Evolutionary conservation across 75 land plant genomes (phyloP).

Genomic region (Chamaecyparis obtusa): DNA sequence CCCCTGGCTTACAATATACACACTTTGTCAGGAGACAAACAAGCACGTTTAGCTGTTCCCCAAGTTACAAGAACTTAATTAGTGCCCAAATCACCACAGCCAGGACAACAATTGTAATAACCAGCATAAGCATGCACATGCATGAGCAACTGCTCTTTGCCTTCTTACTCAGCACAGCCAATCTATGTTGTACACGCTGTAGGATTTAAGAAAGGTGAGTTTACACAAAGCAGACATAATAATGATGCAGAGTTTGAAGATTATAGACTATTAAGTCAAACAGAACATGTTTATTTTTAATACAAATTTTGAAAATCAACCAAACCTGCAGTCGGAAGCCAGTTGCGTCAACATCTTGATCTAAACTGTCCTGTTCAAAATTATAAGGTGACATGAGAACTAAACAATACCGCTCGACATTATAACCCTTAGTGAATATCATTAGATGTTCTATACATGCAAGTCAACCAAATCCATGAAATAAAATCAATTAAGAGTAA

Average conservation of each 20-base stretch:
- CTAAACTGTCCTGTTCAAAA: conserved; percentile 70
- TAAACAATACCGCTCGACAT: background rate
- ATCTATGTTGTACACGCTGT: conserved; percentile 49
- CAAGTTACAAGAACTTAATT: conserved; percentile 51
- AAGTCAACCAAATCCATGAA: background rate
- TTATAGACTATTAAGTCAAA: background rate
- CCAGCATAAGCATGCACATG: conserved; percentile 43
- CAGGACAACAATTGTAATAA: conserved; percentile 68
- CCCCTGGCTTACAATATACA: background rate
- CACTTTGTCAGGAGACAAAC: background rate
- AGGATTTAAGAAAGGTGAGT: background rate
- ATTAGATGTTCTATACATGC: background rate
- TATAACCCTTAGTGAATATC: background rate
- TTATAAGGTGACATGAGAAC: background rate
- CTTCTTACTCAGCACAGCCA: conserved; percentile 45
- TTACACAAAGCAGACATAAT: background rate
- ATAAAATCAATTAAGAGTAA: background rate
- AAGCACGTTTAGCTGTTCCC: background rate
- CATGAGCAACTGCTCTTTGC: conserved; percentile 38
- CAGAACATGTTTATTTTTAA: background rate
- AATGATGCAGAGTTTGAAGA: background rate
- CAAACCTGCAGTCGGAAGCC: conserved; percentile 71
- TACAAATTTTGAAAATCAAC: background rate
- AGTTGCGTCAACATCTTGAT: conserved; percentile 75
- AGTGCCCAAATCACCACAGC: conserved; percentile 42